Percentiles rank a stretch among this genome's conserved stretches.
Conservation (phyloP, 441 rosid genomes). For the Populus hybrid region DNA sequence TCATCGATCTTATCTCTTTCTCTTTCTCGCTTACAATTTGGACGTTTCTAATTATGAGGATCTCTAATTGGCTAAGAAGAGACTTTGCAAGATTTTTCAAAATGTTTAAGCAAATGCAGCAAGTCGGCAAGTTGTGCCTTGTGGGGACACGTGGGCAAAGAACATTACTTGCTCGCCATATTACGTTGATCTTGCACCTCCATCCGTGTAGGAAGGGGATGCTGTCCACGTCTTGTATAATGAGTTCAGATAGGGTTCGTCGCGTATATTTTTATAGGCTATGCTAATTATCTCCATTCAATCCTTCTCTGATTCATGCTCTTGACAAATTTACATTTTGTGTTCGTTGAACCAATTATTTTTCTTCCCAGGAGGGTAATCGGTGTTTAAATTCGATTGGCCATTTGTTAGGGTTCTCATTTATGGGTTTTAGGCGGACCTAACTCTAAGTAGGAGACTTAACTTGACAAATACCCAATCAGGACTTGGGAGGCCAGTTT, state of each 20-base stretch:
- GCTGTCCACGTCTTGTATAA: not conserved
- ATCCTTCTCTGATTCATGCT: no score
- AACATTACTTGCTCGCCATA: not conserved
- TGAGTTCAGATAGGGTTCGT: not conserved
- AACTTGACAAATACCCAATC: not conserved
- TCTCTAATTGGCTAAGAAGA: not conserved
- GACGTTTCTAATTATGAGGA: slow-evolving; percentile 1
- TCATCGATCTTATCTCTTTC: slow-evolving; percentile 30
- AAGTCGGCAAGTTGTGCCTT: not conserved
- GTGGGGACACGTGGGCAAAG: not conserved
- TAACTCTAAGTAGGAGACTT: not conserved
- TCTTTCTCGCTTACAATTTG: not conserved
- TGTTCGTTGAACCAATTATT: no score
- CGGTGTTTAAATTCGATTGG: not conserved
- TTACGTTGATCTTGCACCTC: not conserved
- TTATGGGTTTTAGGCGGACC: not conserved
- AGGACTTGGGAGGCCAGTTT: no score
- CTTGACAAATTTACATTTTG: no score
- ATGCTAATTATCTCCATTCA: not conserved
- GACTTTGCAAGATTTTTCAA: not conserved
- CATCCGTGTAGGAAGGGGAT: not conserved
- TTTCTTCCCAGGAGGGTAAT: not conserved
- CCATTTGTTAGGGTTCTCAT: not conserved
- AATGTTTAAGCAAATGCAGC: not conserved
- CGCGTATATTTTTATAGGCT: not conserved